phyloP scores from a whole-genome alignment of 2,329 filamentous ascomycete genomes.

The Lachnellula arida region DNA sequence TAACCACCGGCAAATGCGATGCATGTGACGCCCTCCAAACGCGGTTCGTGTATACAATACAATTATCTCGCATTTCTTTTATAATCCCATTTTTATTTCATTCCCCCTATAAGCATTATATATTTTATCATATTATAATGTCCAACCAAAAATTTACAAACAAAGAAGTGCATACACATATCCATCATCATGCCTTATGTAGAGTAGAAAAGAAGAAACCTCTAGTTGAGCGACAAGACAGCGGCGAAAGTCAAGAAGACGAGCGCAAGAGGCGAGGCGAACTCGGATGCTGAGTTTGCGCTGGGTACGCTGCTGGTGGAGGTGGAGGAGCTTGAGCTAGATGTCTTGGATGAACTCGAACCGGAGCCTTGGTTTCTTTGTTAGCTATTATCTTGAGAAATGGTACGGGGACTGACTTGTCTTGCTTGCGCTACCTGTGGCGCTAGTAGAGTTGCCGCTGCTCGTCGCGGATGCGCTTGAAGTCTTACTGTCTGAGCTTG shows the following conservation, averaged over 20 bases:
- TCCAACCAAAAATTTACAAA: too few species aligned
- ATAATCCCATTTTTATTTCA: too few species aligned
- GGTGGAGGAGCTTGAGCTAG: neutral
- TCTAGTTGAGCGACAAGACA: constrained; percentile 29
- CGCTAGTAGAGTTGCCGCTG: constrained; percentile 4
- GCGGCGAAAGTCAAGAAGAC: constrained; percentile 29
- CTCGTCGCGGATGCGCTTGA: constrained; percentile 1
- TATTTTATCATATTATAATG: too few species aligned
- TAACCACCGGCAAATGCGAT: too few species aligned
- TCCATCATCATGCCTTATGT: neutral
- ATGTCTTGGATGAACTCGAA: constrained; percentile 3
- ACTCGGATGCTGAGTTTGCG: constrained; percentile 17
- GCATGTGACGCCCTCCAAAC: too few species aligned
- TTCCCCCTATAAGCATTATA: too few species aligned
- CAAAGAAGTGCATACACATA: too few species aligned
- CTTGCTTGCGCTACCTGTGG: neutral
- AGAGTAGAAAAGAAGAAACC: neutral
- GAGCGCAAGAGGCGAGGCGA: constrained; percentile 29
- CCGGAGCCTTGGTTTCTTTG: constrained; percentile 3
- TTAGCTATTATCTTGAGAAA: neutral
- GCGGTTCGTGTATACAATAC: too few species aligned
- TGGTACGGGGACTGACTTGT: neutral
- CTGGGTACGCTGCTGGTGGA: constrained; percentile 4
- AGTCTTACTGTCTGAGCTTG: constrained; percentile 3
- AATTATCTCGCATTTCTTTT: too few species aligned